Percentiles rank a stretch among this genome's conserved stretches.
Evolutionary conservation across 208 protist species (phyloP).

Genomic region (Trichomonas tenax): DNA sequence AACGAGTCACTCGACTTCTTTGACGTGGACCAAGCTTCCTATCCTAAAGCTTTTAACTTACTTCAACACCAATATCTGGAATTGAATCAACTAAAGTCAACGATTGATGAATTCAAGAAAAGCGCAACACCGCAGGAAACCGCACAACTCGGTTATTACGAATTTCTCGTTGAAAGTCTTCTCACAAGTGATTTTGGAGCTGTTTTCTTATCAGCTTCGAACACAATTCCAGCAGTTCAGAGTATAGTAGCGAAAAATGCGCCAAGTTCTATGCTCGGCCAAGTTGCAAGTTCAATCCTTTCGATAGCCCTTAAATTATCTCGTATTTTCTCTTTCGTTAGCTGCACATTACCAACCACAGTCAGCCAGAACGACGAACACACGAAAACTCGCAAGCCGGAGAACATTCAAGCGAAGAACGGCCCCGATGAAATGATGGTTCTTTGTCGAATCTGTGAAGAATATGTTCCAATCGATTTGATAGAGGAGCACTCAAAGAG

Average conservation of each 20-base stretch:
- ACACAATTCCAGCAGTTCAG: background rate
- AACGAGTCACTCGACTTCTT: background rate
- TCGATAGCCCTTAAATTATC: background rate
- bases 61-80: background rate
- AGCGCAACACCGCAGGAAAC: background rate
- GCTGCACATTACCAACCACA: background rate
- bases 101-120: background rate
- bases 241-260: background rate
- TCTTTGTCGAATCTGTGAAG: background rate
- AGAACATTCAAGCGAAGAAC: background rate
- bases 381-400: background rate
- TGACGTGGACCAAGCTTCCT: background rate
- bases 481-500: background rate
- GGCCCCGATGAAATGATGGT: background rate
- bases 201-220: background rate
- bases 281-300: background rate
- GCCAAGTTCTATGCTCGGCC: background rate
- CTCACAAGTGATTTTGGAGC: background rate
- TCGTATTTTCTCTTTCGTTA: background rate
- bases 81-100: background rate
- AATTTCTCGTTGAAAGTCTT: background rate
- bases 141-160: background rate
- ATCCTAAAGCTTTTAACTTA: background rate
- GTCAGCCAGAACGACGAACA: background rate
- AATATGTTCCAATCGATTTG: background rate